Evolutionary conservation across 2,329 filamentous ascomycete species (phyloP).

Genomic region (Zymoseptoria pseudotritici): DNA sequence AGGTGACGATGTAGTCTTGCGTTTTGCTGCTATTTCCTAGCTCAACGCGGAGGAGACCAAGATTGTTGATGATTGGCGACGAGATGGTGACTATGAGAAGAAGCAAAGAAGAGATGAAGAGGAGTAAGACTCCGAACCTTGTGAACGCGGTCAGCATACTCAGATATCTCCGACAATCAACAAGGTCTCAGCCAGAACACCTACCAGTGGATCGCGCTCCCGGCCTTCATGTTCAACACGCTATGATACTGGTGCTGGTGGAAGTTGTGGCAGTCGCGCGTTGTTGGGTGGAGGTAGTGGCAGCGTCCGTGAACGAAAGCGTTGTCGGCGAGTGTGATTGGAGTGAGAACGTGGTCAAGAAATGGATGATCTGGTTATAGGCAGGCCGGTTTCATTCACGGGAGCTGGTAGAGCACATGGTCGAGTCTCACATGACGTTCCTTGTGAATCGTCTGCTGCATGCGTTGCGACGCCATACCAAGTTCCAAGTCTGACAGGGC

Average conservation of each 20-base stretch:
- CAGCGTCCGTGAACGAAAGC: too few species aligned
- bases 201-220: neutral
- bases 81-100: conserved; percentile 54
- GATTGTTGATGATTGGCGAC: conserved; percentile 50
- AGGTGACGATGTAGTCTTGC: conserved; percentile 38
- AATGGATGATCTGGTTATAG: neutral
- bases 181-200: neutral
- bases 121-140: conserved; percentile 47
- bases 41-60: conserved; percentile 48
- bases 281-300: neutral
- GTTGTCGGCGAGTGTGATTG: too few species aligned
- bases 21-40: conserved; percentile 33
- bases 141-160: neutral
- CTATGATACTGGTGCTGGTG: neutral
- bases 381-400: neutral
- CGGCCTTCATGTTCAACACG: neutral
- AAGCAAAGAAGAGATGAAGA: conserved; percentile 49
- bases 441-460: neutral
- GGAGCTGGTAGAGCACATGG: neutral
- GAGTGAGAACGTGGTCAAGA: neutral
- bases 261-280: neutral
- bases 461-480: neutral
- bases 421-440: neutral
- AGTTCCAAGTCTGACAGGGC: neutral
- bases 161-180: neutral